These are phyloP conservation scores for Eucalyptus fibrosa DNA, from an alignment of 345 rosid genomes.

Conservation along the genomic window DNA sequence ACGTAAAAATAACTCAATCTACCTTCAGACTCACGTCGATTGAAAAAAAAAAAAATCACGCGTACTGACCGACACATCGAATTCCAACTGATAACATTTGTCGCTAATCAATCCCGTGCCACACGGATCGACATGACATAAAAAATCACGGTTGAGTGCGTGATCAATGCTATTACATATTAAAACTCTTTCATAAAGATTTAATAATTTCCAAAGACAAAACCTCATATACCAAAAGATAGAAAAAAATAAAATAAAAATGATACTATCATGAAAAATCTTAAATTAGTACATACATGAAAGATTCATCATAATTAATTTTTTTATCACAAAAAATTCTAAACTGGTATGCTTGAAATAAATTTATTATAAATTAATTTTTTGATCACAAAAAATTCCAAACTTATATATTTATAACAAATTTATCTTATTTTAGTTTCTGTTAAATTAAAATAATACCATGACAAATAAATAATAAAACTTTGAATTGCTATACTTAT, in stretches of 20 bases:
- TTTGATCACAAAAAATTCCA: accelerated
- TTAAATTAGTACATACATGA: accelerated
- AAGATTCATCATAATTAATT: no score
- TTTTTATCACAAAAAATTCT: accelerated
- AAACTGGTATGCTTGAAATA: accelerated
- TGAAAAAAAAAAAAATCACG: not conserved
- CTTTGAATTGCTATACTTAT: accelerated
- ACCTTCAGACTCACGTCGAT: not conserved
- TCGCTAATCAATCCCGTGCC: not conserved
- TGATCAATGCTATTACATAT: not conserved
- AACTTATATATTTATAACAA: no score
- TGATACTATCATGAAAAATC: accelerated
- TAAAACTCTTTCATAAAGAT: not conserved
- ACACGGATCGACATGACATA: not conserved
- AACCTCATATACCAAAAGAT: not conserved
- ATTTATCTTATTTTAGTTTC: accelerated
- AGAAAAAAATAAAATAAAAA: not conserved
- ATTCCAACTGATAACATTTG: not conserved
- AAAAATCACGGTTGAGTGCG: not conserved
- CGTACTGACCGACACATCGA: not conserved
- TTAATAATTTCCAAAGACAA: not conserved
- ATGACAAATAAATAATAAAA: no score
- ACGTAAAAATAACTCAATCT: not conserved
- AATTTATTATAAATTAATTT: no score
- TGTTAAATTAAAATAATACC: no score